phyloP scores from a whole-genome alignment of 257 asterid genomes.

The Cynanchum wilfordii region DNA sequence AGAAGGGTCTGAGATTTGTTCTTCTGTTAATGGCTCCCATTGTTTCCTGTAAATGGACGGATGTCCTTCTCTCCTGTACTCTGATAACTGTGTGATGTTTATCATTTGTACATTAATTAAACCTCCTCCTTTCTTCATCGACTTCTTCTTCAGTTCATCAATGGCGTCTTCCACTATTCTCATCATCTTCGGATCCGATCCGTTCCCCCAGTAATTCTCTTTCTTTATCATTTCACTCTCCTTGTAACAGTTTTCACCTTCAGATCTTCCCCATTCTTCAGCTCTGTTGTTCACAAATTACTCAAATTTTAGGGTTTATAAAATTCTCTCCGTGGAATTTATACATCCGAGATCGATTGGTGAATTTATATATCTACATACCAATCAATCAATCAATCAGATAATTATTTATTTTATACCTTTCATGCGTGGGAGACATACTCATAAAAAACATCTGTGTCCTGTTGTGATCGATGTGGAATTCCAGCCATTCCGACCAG shows the following conservation, averaged over 20 bases:
- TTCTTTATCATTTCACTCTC: slow-evolving; percentile 45
- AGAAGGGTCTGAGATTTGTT: slow-evolving; percentile 51
- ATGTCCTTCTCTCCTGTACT: slow-evolving; percentile 82
- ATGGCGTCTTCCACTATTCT: slow-evolving; percentile 49
- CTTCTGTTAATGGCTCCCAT: slow-evolving; percentile 57
- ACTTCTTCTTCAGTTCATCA: slow-evolving; percentile 28
- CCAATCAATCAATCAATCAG: no score
- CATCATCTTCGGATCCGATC: slow-evolving; percentile 81
- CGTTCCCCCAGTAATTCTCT: slow-evolving; percentile 57
- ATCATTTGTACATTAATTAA: slow-evolving; percentile 45
- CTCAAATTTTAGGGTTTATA: no score
- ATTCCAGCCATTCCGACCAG: slow-evolving; percentile 90
- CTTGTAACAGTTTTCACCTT: slow-evolving; percentile 48
- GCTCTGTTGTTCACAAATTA: slow-evolving; percentile 47
- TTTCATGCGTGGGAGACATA: slow-evolving; percentile 83
- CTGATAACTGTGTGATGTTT: slow-evolving; percentile 75
- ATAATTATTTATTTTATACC: slow-evolving; percentile 19
- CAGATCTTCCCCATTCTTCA: slow-evolving; percentile 64
- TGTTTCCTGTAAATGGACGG: slow-evolving; percentile 75
- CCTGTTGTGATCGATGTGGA: slow-evolving; percentile 64
- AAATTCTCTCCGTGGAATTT: no score
- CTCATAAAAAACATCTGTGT: slow-evolving; percentile 65
- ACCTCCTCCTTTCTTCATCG: slow-evolving; percentile 27
- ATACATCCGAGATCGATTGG: no score
- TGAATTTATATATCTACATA: no score